Evolutionary conservation across 2,329 filamentous ascomycete genomes (phyloP).

Genomic region (Colletotrichum sp.): DNA sequence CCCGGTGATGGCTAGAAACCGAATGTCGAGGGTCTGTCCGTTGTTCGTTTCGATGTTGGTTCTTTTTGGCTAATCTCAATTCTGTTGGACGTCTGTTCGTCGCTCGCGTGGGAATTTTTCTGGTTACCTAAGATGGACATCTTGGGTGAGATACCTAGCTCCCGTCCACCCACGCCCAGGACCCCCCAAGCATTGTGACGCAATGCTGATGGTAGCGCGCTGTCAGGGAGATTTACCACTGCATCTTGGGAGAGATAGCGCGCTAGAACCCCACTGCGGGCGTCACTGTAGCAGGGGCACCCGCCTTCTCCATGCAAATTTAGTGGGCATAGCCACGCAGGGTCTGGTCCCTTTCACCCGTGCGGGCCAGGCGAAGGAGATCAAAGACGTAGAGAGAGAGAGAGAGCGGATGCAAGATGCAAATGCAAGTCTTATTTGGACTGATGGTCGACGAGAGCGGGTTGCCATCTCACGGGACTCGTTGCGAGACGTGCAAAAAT

Average conservation of each 20-base stretch:
- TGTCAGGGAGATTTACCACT: slow-evolving; percentile 6
- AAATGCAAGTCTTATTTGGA: neutral
- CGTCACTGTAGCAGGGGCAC: slow-evolving; percentile 5
- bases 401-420: slow-evolving; percentile 3
- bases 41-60: neutral
- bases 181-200: slow-evolving; percentile 16
- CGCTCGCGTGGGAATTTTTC: neutral
- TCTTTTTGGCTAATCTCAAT: neutral
- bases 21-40: slow-evolving; percentile 7
- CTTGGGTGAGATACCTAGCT: neutral
- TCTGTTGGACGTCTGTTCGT: neutral
- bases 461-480: slow-evolving; percentile 5
- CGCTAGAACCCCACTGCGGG: neutral
- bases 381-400: neutral
- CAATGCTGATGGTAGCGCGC: slow-evolving; percentile 6
- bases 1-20: neutral
- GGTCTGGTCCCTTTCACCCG: slow-evolving; percentile 21
- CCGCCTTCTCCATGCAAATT: neutral
- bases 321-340: slow-evolving; percentile 20
- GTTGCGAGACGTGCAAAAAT: slow-evolving; percentile 1
- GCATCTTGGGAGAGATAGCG: slow-evolving; percentile 5
- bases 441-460: neutral
- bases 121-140: neutral
- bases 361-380: slow-evolving; percentile 1
- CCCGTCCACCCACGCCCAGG: neutral